Percentiles rank a stretch among this genome's conserved stretches.
These are phyloP conservation scores for Cystobasidium pallidum DNA, from an alignment of 1,284 basidiomycete species.

Conservation along the genomic window DNA sequence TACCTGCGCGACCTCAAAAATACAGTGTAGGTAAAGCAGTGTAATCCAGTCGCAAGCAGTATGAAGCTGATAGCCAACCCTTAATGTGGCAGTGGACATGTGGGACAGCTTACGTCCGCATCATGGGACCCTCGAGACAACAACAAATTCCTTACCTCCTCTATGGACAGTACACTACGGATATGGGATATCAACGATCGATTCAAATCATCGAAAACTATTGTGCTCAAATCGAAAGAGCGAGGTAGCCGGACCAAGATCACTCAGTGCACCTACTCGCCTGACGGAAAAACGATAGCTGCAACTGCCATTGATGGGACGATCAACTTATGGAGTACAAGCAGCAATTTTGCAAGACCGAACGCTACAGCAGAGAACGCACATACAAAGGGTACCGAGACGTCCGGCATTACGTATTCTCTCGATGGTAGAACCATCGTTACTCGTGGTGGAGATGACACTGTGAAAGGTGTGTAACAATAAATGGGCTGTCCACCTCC, in stretches of 20 bases:
- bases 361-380: slow-evolving; percentile 76
- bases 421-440: slow-evolving; percentile 78
- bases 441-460: slow-evolving; percentile 88
- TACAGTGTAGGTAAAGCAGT: slow-evolving; percentile 68
- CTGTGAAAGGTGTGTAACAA: slow-evolving; percentile 78
- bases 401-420: slow-evolving; percentile 79
- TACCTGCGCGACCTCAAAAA: slow-evolving; percentile 99
- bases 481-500: slow-evolving; percentile 9
- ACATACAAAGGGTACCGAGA: slow-evolving; percentile 79
- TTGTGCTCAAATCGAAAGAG: slow-evolving; percentile 94
- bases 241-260: slow-evolving; percentile 93
- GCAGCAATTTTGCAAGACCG: slow-evolving; percentile 86
- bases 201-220: slow-evolving; percentile 87
- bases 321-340: slow-evolving; percentile 89
- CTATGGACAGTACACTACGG: slow-evolving; percentile 86
- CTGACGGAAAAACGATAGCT: slow-evolving; percentile 80
- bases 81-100: slow-evolving; percentile 76
- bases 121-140: slow-evolving; percentile 86
- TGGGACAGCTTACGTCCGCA: slow-evolving; percentile 85
- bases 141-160: slow-evolving; percentile 83
- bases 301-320: slow-evolving; percentile 89
- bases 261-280: slow-evolving; percentile 70
- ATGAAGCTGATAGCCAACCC: background rate
- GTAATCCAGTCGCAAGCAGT: no score
- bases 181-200: slow-evolving; percentile 91